Evolutionary conservation across 2,329 filamentous ascomycete species (phyloP).

Genomic region (Samsoniella hepiali): DNA sequence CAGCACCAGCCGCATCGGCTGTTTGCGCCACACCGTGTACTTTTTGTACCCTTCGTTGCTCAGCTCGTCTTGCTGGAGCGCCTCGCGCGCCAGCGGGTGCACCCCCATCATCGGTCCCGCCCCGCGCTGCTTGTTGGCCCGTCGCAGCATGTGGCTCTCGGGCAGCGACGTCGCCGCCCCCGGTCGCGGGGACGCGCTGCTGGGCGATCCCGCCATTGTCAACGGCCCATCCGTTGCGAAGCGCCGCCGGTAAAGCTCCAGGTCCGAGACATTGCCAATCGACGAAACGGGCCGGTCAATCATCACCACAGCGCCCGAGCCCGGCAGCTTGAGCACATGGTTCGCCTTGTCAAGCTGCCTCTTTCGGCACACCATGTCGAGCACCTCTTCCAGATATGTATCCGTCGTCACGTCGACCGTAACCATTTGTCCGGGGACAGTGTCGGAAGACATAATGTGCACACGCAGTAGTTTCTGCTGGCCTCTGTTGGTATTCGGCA

Average conservation of each 20-base stretch:
- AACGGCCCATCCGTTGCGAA: constrained; percentile 73
- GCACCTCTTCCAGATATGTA: constrained; percentile 77
- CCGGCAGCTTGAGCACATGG: constrained; percentile 74
- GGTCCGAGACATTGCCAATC: constrained; percentile 68
- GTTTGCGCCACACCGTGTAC: constrained; percentile 77
- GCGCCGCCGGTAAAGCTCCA: constrained; percentile 71
- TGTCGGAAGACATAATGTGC: constrained; percentile 67
- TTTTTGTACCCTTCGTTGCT: constrained; percentile 64
- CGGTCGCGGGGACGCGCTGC: constrained; percentile 66
- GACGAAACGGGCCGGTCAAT: constrained; percentile 76
- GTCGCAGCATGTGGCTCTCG: constrained; percentile 34
- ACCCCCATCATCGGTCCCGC: constrained; percentile 54
- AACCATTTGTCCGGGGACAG: constrained; percentile 69
- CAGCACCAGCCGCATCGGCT: constrained; percentile 76
- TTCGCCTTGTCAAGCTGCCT: constrained; percentile 74
- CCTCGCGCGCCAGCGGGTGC: constrained; percentile 66
- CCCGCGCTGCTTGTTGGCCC: constrained; percentile 28
- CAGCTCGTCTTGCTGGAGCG: constrained; percentile 57
- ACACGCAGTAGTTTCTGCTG: constrained; percentile 69
- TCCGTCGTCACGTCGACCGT: constrained; percentile 75
- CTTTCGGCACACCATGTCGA: constrained; percentile 74
- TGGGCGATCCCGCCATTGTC: constrained; percentile 65
- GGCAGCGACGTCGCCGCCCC: constrained; percentile 41
- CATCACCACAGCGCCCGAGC: constrained; percentile 70
- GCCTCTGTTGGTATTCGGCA: constrained; percentile 50